Base-by-base conservation (phyloP, 2,329 filamentous ascomycete genomes). In the Sporothrix humicola region DNA sequence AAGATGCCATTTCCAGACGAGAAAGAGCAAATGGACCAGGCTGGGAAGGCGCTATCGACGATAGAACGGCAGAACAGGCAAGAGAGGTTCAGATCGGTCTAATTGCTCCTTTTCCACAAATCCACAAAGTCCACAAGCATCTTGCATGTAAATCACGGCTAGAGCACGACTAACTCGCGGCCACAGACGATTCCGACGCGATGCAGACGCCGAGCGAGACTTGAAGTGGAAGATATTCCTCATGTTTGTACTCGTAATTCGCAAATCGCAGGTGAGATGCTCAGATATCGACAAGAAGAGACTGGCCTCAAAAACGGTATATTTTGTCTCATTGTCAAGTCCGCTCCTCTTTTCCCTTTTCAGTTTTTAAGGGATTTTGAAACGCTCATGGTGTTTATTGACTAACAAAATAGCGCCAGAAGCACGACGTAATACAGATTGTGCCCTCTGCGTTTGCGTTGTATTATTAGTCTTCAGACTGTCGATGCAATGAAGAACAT, bases 201-300 rank as follows among this genome's bases (percentile, higher is more conserved):
- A 66, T 48, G 61, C 61, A 48, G 42, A 66, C 61, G 31, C 61
- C 61, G 42, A 26, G 61, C 42, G 42, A 48, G 15, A 65, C 59
- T 46, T 26, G 23, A 65, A 23, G 37, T 23, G 42, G n/a, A 48
- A 26, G 42, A 66, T 48, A 23, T 48, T 13, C 31, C 31, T 37
- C 31, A 37, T 37, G 10, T 26, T 12, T n/a, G 15, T 20, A 17
- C 15, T 48, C 42, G 42, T 66, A 26, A 66, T 48, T 48, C 61
- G 42, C 15, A 7, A 48, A 26, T 48, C 42, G 12, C 61, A 23
- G 61, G 42, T 26, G n/a, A 13, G 42, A 61, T 61, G 31, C 31
- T n/a, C 17, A 10, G 46, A 13, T 3, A 20, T 20, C 8, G n/a
- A 56, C 52, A 26, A 56, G 2, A 48, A 3, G 15, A 48, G 46